Percentiles rank a stretch among this genome's conserved stretches.
Conservation (phyloP, 306 rosid species). For the Lathyrus oleraceus region DNA sequence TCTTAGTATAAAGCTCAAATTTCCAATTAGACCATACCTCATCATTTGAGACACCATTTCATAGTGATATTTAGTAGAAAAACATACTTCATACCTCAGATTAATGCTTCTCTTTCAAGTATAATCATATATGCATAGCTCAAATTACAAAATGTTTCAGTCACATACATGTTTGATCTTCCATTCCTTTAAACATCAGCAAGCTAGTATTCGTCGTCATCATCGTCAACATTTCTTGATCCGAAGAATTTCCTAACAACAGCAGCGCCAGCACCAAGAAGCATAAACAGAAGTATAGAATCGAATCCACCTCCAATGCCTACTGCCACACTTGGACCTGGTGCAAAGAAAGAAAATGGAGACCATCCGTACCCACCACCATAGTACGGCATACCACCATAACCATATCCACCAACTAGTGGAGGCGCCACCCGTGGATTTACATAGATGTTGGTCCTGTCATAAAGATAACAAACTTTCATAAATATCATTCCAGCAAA, state of each 20-base stretch:
- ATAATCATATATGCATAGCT: not conserved
- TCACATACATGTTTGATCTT: not conserved
- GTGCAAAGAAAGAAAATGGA: constrained; percentile 92
- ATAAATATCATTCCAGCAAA: constrained; percentile 8
- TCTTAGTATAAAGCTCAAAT: no score
- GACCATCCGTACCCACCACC: constrained; percentile 99
- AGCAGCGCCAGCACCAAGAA: constrained; percentile 83
- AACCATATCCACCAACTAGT: constrained; percentile 85
- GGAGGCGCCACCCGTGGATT: constrained; percentile 94
- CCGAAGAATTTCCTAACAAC: constrained; percentile 54
- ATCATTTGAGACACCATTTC: not conserved
- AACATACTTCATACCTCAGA: not conserved
- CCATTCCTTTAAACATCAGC: not conserved
- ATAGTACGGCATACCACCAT: constrained; percentile 70
- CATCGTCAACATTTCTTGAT: constrained; percentile 62
- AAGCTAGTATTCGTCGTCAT: constrained; percentile 45
- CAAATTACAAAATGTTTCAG: not conserved
- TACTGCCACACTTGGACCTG: constrained; percentile 81
- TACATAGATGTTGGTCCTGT: constrained; percentile 82
- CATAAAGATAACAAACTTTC: constrained; percentile 11
- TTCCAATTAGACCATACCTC: no score
- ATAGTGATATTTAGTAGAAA: not conserved
- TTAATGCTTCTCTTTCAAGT: not conserved
- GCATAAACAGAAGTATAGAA: constrained; percentile 52
- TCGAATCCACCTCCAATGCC: constrained; percentile 94